Evolutionary conservation across 1,284 basidiomycete species (phyloP).

Genomic region (Blastosporella zonata): DNA sequence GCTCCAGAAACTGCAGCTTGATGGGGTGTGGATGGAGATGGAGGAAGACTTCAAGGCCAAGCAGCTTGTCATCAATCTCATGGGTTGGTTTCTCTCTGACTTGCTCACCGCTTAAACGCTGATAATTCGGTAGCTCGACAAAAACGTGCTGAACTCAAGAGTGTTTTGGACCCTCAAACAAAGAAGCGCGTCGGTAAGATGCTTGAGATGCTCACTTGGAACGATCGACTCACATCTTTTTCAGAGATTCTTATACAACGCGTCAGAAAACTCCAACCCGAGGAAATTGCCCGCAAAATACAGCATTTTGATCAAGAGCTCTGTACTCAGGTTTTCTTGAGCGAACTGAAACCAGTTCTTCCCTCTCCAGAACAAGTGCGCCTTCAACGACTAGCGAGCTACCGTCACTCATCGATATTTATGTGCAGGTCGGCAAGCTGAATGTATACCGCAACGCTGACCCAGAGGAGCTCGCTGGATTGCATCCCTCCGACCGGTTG

Average conservation of each 20-base stretch:
- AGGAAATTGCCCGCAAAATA: slow-evolving; percentile 82
- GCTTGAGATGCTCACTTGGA: not conserved
- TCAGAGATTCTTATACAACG: slow-evolving; percentile 88
- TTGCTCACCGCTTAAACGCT: not conserved
- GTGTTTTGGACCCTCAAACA: slow-evolving; percentile 87
- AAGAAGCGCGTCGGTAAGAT: slow-evolving; percentile 85
- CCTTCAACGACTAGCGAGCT: slow-evolving; percentile 3
- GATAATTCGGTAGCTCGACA: slow-evolving; percentile 54
- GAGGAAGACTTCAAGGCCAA: slow-evolving; percentile 98
- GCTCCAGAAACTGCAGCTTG: slow-evolving; percentile 73
- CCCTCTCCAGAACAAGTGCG: slow-evolving; percentile 86
- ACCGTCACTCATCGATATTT: slow-evolving; percentile 2
- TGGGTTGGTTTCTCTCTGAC: slow-evolving; percentile 45
- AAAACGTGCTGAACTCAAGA: slow-evolving; percentile 82
- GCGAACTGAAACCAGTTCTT: slow-evolving; percentile 81
- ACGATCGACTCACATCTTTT: slow-evolving; percentile 1
- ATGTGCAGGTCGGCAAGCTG: slow-evolving; percentile 77
- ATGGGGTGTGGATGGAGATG: slow-evolving; percentile 94
- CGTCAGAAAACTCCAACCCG: slow-evolving; percentile 77
- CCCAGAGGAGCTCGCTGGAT: slow-evolving; percentile 81
- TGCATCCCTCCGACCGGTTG: slow-evolving; percentile 93
- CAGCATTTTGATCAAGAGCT: slow-evolving; percentile 82
- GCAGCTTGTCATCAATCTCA: slow-evolving; percentile 82
- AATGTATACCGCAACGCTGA: slow-evolving; percentile 88
- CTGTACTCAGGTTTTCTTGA: slow-evolving; percentile 85